phyloP scores from a whole-genome alignment of 176 grass and related monocot species.

The Aegilops sharonensis region DNA sequence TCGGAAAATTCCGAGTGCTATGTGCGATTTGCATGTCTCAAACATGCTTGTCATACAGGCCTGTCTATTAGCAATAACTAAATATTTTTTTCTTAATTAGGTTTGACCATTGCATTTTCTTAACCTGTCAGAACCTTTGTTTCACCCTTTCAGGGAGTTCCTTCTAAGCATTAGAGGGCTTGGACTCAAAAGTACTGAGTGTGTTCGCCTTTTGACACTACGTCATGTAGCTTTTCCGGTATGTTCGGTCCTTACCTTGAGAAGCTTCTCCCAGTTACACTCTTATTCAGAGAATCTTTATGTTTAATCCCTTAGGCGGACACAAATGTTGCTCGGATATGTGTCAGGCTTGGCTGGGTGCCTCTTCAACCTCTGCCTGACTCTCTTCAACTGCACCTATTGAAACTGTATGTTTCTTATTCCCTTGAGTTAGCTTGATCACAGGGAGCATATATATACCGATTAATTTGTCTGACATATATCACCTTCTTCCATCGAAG shows the following conservation, averaged over 20 bases:
- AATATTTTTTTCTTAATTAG: no score
- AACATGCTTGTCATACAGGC: no score
- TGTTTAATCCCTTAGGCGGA: constrained; percentile 48
- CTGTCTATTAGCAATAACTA: no score
- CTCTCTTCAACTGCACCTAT: constrained; percentile 81
- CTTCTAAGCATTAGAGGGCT: constrained; percentile 88
- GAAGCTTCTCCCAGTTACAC: no score
- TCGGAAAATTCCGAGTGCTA: no score
- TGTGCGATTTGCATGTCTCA: no score
- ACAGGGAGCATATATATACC: not conserved
- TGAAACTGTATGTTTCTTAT: constrained; percentile 65
- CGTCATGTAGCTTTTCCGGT: constrained; percentile 93
- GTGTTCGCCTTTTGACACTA: constrained; percentile 77
- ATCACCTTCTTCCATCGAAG: constrained; percentile 38
- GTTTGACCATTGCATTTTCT: no score
- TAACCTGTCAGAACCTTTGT: no score
- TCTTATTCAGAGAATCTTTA: no score
- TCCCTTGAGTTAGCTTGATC: constrained; percentile 13
- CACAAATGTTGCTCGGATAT: constrained; percentile 92
- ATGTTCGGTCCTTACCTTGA: constrained; percentile 5
- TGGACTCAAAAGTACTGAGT: constrained; percentile 91
- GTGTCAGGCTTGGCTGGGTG: constrained; percentile 94
- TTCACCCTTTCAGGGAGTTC: constrained; percentile 51
- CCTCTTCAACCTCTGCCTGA: constrained; percentile 86
- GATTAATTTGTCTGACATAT: no score